phyloP scores from a whole-genome alignment of 352 stramenopile genomes.

The Phytopythium aichiense region DNA sequence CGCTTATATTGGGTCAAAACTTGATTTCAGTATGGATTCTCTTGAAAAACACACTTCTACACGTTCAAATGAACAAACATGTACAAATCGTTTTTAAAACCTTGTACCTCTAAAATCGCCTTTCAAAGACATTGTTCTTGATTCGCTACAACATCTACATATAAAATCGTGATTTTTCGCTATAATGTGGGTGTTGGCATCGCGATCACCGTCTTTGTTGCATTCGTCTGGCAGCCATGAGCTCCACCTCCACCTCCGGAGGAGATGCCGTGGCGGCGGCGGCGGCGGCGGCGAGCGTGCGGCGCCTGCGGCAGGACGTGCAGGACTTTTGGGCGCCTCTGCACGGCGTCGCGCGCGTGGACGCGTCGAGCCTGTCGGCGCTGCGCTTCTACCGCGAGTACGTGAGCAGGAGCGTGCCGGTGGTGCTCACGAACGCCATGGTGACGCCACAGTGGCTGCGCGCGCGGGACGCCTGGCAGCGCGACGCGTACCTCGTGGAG shows the following conservation, averaged over 20 bases:
- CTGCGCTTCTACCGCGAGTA: slow-evolving; percentile 72
- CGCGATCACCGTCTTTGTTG: no score
- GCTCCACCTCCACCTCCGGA: neutral
- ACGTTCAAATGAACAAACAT: no score
- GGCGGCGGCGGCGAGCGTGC: slow-evolving; percentile 8
- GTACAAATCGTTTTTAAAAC: no score
- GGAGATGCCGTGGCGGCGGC: neutral
- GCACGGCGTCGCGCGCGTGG: slow-evolving; percentile 42
- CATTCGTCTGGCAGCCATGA: no score
- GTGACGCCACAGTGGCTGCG: slow-evolving; percentile 44
- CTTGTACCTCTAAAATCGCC: no score
- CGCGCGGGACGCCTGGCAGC: slow-evolving; percentile 43
- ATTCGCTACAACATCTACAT: no score
- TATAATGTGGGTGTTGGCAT: no score
- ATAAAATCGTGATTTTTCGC: no score
- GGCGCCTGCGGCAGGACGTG: slow-evolving; percentile 50
- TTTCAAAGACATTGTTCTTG: no score
- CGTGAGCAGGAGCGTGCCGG: slow-evolving; percentile 72
- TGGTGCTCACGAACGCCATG: slow-evolving; percentile 72
- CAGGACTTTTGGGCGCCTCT: slow-evolving; percentile 73
- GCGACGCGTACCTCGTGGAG: slow-evolving; percentile 50
- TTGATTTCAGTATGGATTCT: no score
- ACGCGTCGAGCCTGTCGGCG: slow-evolving; percentile 33
- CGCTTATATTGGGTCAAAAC: no score
- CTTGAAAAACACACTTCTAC: no score